Percentiles rank a stretch among this genome's conserved stretches.
Evolutionary conservation across 345 rosid species (phyloP).

Genomic region (Heritiera littoralis): DNA sequence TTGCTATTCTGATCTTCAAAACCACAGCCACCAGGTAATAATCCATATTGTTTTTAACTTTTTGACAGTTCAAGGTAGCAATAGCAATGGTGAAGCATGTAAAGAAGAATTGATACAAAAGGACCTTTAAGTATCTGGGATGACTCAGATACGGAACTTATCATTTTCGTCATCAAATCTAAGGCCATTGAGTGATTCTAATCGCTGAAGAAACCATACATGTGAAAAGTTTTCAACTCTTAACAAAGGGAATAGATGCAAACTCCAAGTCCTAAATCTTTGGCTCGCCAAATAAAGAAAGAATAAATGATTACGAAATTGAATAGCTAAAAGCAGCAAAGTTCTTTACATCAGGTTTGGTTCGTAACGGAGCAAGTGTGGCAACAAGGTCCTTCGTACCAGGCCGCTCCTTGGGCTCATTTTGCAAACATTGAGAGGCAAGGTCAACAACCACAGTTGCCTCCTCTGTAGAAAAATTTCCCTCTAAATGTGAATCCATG

Average conservation of each 20-base stretch:
- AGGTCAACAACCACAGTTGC: conserved; percentile 80
- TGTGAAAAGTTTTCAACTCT: not conserved
- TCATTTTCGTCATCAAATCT: not conserved
- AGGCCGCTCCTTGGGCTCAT: conserved; percentile 96
- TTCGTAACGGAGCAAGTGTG: conserved; percentile 72
- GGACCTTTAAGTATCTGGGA: not conserved
- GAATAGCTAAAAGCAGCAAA: conserved; percentile 3
- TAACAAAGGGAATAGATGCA: not conserved
- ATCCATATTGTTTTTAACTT: not conserved
- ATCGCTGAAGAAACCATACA: not conserved
- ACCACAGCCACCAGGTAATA: not conserved
- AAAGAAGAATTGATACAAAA: not conserved
- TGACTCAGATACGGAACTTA: not conserved
- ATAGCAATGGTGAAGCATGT: not conserved
- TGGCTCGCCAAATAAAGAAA: not conserved
- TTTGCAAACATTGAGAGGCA: conserved; percentile 83
- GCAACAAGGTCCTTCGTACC: conserved; percentile 73
- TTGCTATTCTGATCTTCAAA: conserved; percentile 4
- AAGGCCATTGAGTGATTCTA: not conserved
- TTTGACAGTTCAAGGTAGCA: not conserved
- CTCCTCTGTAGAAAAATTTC: conserved; percentile 86
- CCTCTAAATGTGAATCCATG: conserved; percentile 96
- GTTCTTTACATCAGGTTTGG: conserved; percentile 75
- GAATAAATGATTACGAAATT: not conserved
- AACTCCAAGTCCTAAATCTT: not conserved